Conservation (phyloP, 1,284 basidiomycete genomes). For the Flammula alnicola region DNA sequence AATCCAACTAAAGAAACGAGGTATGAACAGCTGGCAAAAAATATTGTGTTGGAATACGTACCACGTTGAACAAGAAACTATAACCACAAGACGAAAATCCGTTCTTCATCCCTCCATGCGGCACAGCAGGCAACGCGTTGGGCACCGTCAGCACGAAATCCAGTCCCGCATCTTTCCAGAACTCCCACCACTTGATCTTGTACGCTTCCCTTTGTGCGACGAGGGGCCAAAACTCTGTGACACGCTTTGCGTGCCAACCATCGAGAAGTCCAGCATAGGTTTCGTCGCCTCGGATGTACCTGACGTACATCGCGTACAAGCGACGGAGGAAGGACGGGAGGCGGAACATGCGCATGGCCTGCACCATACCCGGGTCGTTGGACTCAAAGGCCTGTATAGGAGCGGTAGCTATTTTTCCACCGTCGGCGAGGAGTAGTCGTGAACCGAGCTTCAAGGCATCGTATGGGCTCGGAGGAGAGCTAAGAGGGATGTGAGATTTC, state of each 20-base stretch:
- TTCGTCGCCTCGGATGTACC: constrained; percentile 50
- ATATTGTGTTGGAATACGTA: too few relatives aligned
- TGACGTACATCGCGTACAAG: constrained; percentile 48
- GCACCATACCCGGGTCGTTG: constrained; percentile 47
- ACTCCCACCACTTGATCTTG: constrained; percentile 51
- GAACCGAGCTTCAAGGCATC: constrained; percentile 50
- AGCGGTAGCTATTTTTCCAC: constrained; percentile 41
- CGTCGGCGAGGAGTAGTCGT: constrained; percentile 53
- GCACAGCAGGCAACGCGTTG: constrained; percentile 67
- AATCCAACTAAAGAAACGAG: constrained; percentile 58
- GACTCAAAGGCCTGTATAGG: constrained; percentile 46
- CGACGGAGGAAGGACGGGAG: constrained; percentile 49
- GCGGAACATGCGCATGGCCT: constrained; percentile 38
- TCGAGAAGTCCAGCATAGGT: constrained; percentile 57
- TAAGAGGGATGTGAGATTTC: constrained; percentile 16
- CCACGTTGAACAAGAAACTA: constrained; percentile 62
- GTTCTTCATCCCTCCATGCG: constrained; percentile 55
- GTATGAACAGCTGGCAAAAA: too few relatives aligned
- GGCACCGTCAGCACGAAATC: constrained; percentile 73
- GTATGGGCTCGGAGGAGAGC: constrained; percentile 48
- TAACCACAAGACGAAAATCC: constrained; percentile 52
- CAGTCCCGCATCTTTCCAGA: constrained; percentile 60
- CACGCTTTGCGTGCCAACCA: constrained; percentile 53
- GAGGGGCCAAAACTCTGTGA: constrained; percentile 59
- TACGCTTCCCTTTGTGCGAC: constrained; percentile 58